Base-by-base conservation (phyloP, 331 rosid species). In the Quercus phellos region DNA sequence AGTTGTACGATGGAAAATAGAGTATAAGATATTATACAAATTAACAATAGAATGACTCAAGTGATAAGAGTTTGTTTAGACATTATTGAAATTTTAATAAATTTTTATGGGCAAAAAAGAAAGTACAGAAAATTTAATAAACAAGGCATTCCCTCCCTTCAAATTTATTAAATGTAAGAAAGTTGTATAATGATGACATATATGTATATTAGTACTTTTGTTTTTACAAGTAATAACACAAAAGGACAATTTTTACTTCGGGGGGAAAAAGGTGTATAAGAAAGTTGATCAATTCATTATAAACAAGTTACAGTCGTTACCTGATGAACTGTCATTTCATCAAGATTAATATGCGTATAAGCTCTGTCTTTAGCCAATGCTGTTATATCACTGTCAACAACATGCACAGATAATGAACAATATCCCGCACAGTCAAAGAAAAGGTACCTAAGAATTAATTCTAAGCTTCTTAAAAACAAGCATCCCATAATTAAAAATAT, bases 341-440 rank as follows among this genome's bases (percentile, higher is more conserved):
- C 97, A 51, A 95, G 94, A 84, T 93, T 93, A 64, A 90, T 89
- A 56, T 84, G 96, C 42, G 99, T 86, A 77, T 95, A 95, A 59
- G 93, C 93, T 84, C 92, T 93, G 88, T 91, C 99, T 88, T 86
- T 95, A 66, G 99, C 99, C 91, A 95, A 89, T 77, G 99, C 97
- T 63, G 98, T 95, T 82, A 95, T 95, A 83, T 95, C 99, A 84
- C 99, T 95, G 89, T 64, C 61, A 82, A 83, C 32, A 81, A 66
- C 24, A 32, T 9, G 9, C 6, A 66, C 9, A 51, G 68, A 42
- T 58, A 58, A 63, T 27, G 50, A 80, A 19, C 72, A 71, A 66
- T 4, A 59, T 68, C 54, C 67, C 27, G 59, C 24, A n/a, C 13
- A 2, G 70, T 76, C 56, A 29, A 51, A 17, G 72, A 69, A 32